Percentiles rank a stretch among this genome's conserved stretches.
Conservation (phyloP, 257 asterid genomes). For the Solanum pinnatisectum region DNA sequence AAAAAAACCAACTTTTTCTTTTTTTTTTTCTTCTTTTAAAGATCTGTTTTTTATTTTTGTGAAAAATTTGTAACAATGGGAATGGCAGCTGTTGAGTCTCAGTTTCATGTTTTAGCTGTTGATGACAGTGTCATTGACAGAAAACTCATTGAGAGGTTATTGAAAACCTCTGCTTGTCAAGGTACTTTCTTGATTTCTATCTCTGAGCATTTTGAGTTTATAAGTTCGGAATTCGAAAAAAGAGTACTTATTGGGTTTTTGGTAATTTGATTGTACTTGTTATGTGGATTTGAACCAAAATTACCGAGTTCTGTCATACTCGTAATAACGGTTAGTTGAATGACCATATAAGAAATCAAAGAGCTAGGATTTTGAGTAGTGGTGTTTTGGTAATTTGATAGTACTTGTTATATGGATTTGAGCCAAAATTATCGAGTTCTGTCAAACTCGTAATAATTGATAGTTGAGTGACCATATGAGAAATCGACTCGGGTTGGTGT, state of each 20-base stretch:
- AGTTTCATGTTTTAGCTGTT: conserved; percentile 44
- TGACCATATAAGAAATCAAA: not conserved
- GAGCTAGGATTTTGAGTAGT: not conserved
- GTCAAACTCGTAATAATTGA: not conserved
- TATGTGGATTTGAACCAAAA: too few relatives aligned
- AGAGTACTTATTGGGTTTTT: too few relatives aligned
- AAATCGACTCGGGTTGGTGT: not conserved
- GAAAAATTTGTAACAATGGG: conserved; percentile 12
- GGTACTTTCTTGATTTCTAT: conserved; percentile 12
- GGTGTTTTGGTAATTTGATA: not conserved
- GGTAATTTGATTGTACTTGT: too few relatives aligned
- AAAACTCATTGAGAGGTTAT: conserved; percentile 33
- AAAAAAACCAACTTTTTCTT: not conserved
- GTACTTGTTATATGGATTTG: not conserved
- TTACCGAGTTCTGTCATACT: too few relatives aligned
- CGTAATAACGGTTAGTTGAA: too few relatives aligned
- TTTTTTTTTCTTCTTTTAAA: not conserved
- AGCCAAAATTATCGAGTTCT: not conserved
- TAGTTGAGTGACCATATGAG: not conserved
- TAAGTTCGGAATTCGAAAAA: too few relatives aligned
- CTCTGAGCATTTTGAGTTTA: not conserved
- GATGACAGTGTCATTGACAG: conserved; percentile 38
- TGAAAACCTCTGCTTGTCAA: conserved; percentile 36
- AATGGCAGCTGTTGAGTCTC: conserved; percentile 25
- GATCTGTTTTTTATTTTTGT: not conserved